Conservation (phyloP, 179 eudicot species). For the Sideroxylon spinosum region DNA sequence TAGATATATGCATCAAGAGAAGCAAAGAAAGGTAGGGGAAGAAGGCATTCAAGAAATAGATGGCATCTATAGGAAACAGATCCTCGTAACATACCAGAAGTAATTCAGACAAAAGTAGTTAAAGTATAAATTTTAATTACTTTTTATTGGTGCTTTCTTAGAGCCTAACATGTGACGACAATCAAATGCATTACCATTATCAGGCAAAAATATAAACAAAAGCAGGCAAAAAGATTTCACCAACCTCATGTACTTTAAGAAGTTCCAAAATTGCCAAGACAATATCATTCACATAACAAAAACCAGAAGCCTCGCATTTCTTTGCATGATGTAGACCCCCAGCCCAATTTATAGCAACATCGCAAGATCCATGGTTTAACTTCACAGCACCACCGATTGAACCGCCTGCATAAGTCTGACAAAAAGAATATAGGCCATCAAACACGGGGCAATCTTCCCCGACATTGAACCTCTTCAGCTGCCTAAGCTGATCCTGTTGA, state of each 20-base stretch:
- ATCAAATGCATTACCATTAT: not conserved
- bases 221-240: slow-evolving; percentile 12
- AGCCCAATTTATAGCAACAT: slow-evolving; percentile 66
- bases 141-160: not conserved
- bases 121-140: not conserved
- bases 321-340: slow-evolving; percentile 73
- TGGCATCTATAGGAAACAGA: not conserved
- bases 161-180: not conserved
- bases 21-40: not conserved
- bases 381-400: slow-evolving; percentile 67
- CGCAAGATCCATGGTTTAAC: slow-evolving; percentile 55
- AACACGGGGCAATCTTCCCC: slow-evolving; percentile 78
- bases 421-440: slow-evolving; percentile 65
- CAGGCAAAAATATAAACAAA: not conserved
- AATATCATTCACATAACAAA: slow-evolving; percentile 67
- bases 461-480: slow-evolving; percentile 62
- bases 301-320: slow-evolving; percentile 69
- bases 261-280: slow-evolving; percentile 63
- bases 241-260: slow-evolving; percentile 57
- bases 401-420: slow-evolving; percentile 74
- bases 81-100: not conserved
- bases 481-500: slow-evolving; percentile 60
- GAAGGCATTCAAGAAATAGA: not conserved
- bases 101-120: not conserved
- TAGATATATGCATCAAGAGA: not conserved